Evolutionary conservation across 768 basidiomycete genomes (phyloP).

Genomic region (Auriscalpium orientale): DNA sequence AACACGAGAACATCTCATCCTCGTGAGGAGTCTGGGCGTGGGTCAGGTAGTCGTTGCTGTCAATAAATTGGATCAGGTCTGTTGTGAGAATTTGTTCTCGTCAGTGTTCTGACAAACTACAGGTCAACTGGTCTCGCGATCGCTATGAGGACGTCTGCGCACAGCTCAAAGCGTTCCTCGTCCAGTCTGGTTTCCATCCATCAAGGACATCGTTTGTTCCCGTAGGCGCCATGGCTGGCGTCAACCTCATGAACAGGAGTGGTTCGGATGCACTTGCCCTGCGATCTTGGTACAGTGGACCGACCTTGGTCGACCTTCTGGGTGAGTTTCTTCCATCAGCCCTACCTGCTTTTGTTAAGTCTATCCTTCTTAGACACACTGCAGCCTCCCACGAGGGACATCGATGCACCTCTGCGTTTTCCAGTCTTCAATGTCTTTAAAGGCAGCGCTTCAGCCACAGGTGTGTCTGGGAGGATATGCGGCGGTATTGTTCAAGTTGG

Average conservation of each 20-base stretch:
- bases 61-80: constrained; percentile 90
- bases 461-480: constrained; percentile 77
- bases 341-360: neutral
- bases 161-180: constrained; percentile 69
- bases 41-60: constrained; percentile 86
- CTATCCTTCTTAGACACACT: constrained; percentile 49
- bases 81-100: constrained; percentile 12
- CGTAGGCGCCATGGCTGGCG: constrained; percentile 82
- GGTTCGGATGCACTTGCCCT: constrained; percentile 41
- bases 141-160: constrained; percentile 83
- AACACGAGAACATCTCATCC: constrained; percentile 87
- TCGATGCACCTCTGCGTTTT: constrained; percentile 69
- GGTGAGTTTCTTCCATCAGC: constrained; percentile 39
- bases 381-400: constrained; percentile 74
- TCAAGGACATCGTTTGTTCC: constrained; percentile 81
- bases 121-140: constrained; percentile 83
- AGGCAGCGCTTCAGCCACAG: constrained; percentile 70
- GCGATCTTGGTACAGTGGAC: constrained; percentile 75
- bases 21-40: constrained; percentile 89
- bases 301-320: constrained; percentile 75
- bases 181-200: constrained; percentile 79
- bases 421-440: constrained; percentile 96
- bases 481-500: constrained; percentile 90
- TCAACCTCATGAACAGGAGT: constrained; percentile 61
- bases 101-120: neutral